Evolutionary conservation across 2,329 filamentous ascomycete genomes (phyloP), one percentile per base, ranked within the genome.

Genomic region (Neophaeococcomyces mojaviensis): DNA sequence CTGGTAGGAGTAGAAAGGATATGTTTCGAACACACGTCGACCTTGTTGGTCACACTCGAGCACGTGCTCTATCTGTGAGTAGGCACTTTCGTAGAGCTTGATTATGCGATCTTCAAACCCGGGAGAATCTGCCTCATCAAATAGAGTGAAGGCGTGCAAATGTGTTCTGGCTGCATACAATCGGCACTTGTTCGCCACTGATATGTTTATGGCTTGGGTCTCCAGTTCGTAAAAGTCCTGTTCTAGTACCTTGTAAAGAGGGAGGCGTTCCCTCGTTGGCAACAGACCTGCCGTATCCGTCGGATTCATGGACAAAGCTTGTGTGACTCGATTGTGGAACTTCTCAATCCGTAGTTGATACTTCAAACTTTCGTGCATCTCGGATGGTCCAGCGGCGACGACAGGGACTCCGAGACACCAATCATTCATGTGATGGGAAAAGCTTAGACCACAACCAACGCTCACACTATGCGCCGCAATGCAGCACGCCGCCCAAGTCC

Each of bases 401-500:
- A 36, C 12, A 45, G 18, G 12, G 40, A 22, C 24, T 28, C 24
- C 24, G 5, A 28, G 24, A 8, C 40, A 49, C 35, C 28, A 37
- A 37, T 49, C 41, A 35, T 34, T 18, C 9, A 48, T 16, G 32
- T 46, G 42, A 8, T 43, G 31, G 13, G 42, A 43, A 16, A 35
- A 37, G n/a, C 30, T 37, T 8, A 49, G 37, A n/a, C 47, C 47
- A 16, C 46, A 31, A 16, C 42, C 47, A 4, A 46, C 34, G 20
- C 47, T 35, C 36, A 39, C 48, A 40, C 36, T 42, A 55, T 83
- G 79, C 10, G 78, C 78, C 43, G 82, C 78, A 51, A 81, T 76
- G 56, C 83, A 83, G 62, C 79, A 81, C 26, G 78, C 72, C 2
- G 77, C 78, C 80, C 80, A 84, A 2, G 79, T 83, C 50, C 76